These are phyloP conservation scores for Penicillium frequentans DNA, from an alignment of 2,329 filamentous ascomycete species.

Conservation along the genomic window DNA sequence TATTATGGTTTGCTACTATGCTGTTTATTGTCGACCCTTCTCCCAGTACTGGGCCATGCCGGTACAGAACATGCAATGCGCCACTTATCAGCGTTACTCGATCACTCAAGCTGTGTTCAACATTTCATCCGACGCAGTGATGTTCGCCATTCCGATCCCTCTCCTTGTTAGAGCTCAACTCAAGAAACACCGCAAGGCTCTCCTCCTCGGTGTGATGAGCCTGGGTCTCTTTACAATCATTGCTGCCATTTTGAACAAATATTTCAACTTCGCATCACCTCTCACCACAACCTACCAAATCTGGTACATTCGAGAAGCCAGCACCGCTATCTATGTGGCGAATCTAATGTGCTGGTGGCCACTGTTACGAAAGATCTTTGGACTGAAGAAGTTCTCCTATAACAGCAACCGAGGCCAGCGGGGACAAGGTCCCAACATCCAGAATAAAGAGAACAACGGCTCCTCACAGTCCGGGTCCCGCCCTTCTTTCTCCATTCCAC, in stretches of 20 bases:
- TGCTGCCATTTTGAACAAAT: constrained; percentile 51
- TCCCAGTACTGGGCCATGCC: constrained; percentile 53
- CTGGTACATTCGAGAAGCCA: constrained; percentile 46
- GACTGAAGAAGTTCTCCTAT: constrained; percentile 28
- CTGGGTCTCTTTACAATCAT: constrained; percentile 44
- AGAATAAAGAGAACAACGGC: constrained; percentile 18
- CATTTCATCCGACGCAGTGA: constrained; percentile 41
- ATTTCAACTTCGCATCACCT: constrained; percentile 42
- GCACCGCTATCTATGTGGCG: constrained; percentile 46
- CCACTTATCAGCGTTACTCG: constrained; percentile 42
- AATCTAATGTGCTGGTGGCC: constrained; percentile 43
- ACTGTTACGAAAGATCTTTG: constrained; percentile 30
- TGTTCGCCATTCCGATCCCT: constrained; percentile 42
- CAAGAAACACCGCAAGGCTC: constrained; percentile 33
- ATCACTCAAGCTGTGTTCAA: constrained; percentile 49
- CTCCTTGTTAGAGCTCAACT: constrained; percentile 37
- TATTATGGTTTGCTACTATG: constrained; percentile 51
- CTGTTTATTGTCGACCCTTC: constrained; percentile 52
- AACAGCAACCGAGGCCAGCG: constrained; percentile 26
- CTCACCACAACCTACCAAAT: constrained; percentile 40
- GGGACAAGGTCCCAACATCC: constrained; percentile 2
- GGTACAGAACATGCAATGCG: constrained; percentile 39
- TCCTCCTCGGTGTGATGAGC: constrained; percentile 37
- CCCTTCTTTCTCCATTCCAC: constrained; percentile 19
- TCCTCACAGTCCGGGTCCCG: constrained; percentile 20